A percentile compares a stretch with the other conserved stretches of the same genome.
These are phyloP conservation scores for Metschnikowia hibisci DNA, from an alignment of 805 yeast genomes.

Conservation along the genomic window DNA sequence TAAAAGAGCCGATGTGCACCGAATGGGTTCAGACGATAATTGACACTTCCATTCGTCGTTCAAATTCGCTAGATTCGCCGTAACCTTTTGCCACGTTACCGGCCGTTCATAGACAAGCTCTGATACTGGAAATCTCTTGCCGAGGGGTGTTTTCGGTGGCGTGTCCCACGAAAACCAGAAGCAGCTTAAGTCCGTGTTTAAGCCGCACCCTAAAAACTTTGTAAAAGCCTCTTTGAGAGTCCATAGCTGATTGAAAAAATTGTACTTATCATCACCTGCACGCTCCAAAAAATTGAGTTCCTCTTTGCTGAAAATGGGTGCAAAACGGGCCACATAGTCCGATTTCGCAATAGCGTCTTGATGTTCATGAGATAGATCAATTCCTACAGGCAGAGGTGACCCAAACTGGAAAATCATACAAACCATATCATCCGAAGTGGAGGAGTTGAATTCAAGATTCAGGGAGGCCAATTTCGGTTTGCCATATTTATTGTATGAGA, in stretches of 20 bases:
- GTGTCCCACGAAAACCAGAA: slow-evolving; percentile 8
- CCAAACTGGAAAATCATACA: slow-evolving; percentile 41
- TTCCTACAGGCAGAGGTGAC: slow-evolving; percentile 25
- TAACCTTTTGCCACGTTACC: background rate
- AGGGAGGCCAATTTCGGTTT: slow-evolving; percentile 47
- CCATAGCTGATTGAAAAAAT: slow-evolving; percentile 60
- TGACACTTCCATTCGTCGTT: background rate
- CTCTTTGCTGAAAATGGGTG: slow-evolving; percentile 36
- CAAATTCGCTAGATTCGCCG: background rate
- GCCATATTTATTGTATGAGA: slow-evolving; percentile 43
- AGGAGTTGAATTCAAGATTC: slow-evolving; percentile 48
- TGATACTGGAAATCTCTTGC: background rate
- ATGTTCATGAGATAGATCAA: slow-evolving; percentile 37
- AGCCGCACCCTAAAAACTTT: slow-evolving; percentile 62
- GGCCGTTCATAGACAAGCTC: background rate
- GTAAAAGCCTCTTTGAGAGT: slow-evolving; percentile 76
- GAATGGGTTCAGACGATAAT: background rate
- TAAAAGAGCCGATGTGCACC: background rate
- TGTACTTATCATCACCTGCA: slow-evolving; percentile 25
- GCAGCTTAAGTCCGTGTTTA: slow-evolving; percentile 16
- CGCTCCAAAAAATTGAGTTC: slow-evolving; percentile 25
- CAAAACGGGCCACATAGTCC: slow-evolving; percentile 34
- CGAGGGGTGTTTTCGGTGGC: background rate
- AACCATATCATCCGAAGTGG: slow-evolving; percentile 53
- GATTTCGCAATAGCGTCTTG: slow-evolving; percentile 24